These are phyloP conservation scores for Kokia cookei DNA, from an alignment of 441 rosid species.

Conservation along the genomic window DNA sequence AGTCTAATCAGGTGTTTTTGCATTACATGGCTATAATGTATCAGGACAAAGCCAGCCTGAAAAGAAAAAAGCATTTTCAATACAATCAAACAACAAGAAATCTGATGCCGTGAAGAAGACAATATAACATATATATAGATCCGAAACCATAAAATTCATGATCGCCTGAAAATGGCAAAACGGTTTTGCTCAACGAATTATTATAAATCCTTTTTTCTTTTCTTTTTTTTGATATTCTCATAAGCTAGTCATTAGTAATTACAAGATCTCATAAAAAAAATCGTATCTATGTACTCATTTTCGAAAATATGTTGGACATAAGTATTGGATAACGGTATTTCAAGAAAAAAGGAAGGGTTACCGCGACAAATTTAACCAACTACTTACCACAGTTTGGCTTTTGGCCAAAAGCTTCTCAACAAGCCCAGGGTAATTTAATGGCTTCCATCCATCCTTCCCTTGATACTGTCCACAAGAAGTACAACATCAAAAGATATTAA, in stretches of 20 bases:
- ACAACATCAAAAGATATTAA: background rate
- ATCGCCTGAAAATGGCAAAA: background rate
- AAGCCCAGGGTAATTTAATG: conserved; percentile 79
- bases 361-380: background rate
- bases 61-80: conserved; percentile 4
- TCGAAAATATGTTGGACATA: background rate
- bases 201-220: background rate
- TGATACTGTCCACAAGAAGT: conserved; percentile 60
- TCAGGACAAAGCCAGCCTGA: conserved; percentile 94
- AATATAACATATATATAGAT: background rate
- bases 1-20: conserved; percentile 70
- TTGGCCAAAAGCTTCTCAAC: conserved; percentile 87
- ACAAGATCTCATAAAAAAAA: too few species aligned
- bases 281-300: too few species aligned
- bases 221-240: background rate
- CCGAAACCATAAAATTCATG: background rate
- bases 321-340: background rate
- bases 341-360: background rate
- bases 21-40: conserved; percentile 70
- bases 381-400: conserved; percentile 96
- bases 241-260: background rate
- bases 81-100: background rate
- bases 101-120: background rate
- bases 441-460: conserved; percentile 88
- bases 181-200: background rate